phyloP scores from a whole-genome alignment of 805 yeast species.

The Starmerella vitae region DNA sequence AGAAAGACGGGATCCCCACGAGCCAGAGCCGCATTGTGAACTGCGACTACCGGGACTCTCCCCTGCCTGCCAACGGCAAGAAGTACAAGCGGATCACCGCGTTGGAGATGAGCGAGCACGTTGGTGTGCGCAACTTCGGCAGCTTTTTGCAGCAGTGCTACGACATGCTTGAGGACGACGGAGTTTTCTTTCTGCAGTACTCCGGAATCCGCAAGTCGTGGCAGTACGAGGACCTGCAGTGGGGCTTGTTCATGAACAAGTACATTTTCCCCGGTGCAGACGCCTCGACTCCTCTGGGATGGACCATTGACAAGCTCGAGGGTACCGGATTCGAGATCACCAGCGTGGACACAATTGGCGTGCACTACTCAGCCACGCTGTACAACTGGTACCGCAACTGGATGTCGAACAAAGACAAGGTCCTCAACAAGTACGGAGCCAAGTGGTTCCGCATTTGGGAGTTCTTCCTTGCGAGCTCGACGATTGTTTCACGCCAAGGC shows the following conservation, averaged over 20 bases:
- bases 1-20: constrained; percentile 50
- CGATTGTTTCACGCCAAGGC: constrained; percentile 83
- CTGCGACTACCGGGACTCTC: constrained; percentile 83
- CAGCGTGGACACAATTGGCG: constrained; percentile 77
- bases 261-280: constrained; percentile 96
- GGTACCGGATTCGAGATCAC: constrained; percentile 77
- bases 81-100: constrained; percentile 77
- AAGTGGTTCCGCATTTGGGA: constrained; percentile 94
- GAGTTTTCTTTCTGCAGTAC: constrained; percentile 71
- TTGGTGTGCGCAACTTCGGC: constrained; percentile 74
- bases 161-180: constrained; percentile 84
- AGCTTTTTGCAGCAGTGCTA: constrained; percentile 66
- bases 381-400: constrained; percentile 95
- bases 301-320: constrained; percentile 64
- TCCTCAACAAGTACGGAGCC: constrained; percentile 64
- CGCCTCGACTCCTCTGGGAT: constrained; percentile 86
- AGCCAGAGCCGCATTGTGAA: constrained; percentile 69
- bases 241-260: constrained; percentile 95
- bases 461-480: constrained; percentile 69
- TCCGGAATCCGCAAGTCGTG: constrained; percentile 84
- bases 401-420: constrained; percentile 69
- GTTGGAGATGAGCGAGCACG: constrained; percentile 93
- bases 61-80: constrained; percentile 38
- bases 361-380: constrained; percentile 78
- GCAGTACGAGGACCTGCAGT: constrained; percentile 87